Evolutionary conservation across 2,329 filamentous ascomycete genomes (phyloP), one percentile per base, ranked within the genome.

Genomic region (Talaromyces atroroseus): DNA sequence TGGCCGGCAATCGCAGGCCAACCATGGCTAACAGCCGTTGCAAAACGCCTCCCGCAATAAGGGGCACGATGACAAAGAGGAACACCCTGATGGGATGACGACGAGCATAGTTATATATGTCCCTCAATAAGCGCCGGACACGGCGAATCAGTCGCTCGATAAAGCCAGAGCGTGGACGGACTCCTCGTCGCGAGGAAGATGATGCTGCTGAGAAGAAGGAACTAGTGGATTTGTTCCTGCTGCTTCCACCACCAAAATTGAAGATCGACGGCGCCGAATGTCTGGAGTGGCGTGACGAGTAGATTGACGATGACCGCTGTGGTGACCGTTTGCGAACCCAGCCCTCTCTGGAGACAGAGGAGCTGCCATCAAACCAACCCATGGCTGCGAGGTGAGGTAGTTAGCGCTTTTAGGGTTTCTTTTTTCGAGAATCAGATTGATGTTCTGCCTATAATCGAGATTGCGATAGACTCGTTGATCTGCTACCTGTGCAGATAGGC

Each of bases 21-120:
- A 96, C 88, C 68, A 86, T 84, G 38, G 83, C 82, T 47, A 96
- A 81, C 46, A 96, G 77, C 48, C 87, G 89, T 8, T 86, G 86
- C 62, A 96, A 75, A 26, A 89, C 87, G 32, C 92, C 92, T 52
- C 90, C 90, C 1, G 87, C 91, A 65, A 96, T 77, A 57, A 97
- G 80, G 10, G 92, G 92, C 82, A 96, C 84, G 65, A 96, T 82
- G 60, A 96, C 87, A 60, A 91, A 82, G 78, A 89, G 80, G 77
- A 96, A 89, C 49, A 95, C 89, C 75, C 95, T 95, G 68, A 90
- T 76, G 0, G 92, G 92, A 75, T 96, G 87, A 38, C 84, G 81
- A 69, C 89, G 87, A 65, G 89, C 88, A 75, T 92, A 95, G 70
- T 86, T 83, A 70, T 87, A 79, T 8, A 96, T 84, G 69, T 95